Conservation (phyloP, 192 early-diverging fungal genomes). For the Allomyces javanicus region DNA sequence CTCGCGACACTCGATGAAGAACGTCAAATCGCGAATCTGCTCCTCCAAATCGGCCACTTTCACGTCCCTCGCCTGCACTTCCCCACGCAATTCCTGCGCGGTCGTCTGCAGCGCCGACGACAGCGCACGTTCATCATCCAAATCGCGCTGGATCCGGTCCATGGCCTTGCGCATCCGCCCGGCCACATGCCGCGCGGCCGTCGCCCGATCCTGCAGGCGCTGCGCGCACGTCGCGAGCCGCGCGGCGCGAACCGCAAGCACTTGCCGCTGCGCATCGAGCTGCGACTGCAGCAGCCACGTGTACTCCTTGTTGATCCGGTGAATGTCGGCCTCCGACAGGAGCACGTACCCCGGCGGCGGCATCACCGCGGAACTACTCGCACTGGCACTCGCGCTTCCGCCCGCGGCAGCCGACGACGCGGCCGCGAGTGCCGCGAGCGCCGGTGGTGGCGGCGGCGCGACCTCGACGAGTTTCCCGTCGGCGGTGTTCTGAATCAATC, state of each 20-base stretch:
- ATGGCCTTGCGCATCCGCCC: conserved; percentile 6
- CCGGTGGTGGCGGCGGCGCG: conserved; percentile 19
- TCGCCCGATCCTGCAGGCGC: neutral
- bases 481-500: conserved; percentile 70
- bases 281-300: conserved; percentile 60
- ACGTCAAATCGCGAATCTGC: conserved; percentile 80
- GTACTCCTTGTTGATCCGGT: conserved; percentile 61
- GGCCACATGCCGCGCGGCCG: conserved; percentile 1
- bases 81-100: conserved; percentile 25
- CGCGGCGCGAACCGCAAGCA: conserved; percentile 54
- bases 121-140: conserved; percentile 10
- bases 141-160: conserved; percentile 1
- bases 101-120: conserved; percentile 15
- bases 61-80: conserved; percentile 35
- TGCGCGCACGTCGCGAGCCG: conserved; percentile 19
- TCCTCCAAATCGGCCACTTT: conserved; percentile 50
- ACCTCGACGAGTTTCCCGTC: conserved; percentile 89
- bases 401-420: conserved; percentile 4
- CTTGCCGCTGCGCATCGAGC: conserved; percentile 67
- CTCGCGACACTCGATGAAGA: conserved; percentile 59
- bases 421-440: neutral
- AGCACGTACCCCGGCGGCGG: conserved; percentile 7
- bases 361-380: neutral
- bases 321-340: conserved; percentile 44
- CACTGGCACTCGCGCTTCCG: neutral